A percentile compares a stretch with the other conserved stretches of the same genome.
Conservation (phyloP, 2,329 filamentous ascomycete species). For the Penicillium olsonii region DNA sequence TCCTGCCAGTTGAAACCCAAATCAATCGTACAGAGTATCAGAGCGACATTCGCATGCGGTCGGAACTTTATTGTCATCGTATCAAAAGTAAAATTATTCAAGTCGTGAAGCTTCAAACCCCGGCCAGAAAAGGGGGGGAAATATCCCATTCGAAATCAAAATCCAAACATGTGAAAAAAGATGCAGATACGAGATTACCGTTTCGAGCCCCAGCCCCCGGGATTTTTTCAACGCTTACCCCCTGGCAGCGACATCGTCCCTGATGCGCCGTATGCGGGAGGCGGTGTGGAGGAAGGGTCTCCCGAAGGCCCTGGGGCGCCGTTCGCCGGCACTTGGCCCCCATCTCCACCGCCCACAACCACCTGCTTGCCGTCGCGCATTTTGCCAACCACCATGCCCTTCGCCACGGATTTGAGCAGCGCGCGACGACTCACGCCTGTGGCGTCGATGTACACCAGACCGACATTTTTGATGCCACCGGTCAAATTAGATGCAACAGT, state of each 20-base stretch:
- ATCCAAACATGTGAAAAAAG: background rate
- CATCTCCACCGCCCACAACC: slow-evolving; percentile 50
- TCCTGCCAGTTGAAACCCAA: slow-evolving; percentile 3
- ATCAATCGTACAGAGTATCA: background rate
- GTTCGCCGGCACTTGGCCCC: slow-evolving; percentile 37
- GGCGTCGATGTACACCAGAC: slow-evolving; percentile 95
- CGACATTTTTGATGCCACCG: slow-evolving; percentile 91
- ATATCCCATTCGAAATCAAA: background rate
- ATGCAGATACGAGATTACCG: background rate
- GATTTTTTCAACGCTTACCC: slow-evolving; percentile 30
- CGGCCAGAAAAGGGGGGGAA: background rate
- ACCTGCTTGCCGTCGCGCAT: slow-evolving; percentile 53
- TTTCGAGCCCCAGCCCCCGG: slow-evolving; percentile 2
- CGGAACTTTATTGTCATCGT: slow-evolving; percentile 1
- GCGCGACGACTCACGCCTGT: slow-evolving; percentile 87
- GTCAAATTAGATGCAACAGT: slow-evolving; percentile 73
- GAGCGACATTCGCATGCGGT: background rate
- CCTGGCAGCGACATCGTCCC: slow-evolving; percentile 37
- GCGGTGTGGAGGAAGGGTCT: slow-evolving; percentile 32
- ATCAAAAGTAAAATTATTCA: background rate
- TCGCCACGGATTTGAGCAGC: slow-evolving; percentile 90
- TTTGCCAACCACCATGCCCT: slow-evolving; percentile 72
- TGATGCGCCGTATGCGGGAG: slow-evolving; percentile 42
- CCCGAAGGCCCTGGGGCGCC: slow-evolving; percentile 14
- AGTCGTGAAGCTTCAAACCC: background rate